Base-by-base conservation (phyloP, 805 yeast genomes). In the Suhomyces faveliae region DNA sequence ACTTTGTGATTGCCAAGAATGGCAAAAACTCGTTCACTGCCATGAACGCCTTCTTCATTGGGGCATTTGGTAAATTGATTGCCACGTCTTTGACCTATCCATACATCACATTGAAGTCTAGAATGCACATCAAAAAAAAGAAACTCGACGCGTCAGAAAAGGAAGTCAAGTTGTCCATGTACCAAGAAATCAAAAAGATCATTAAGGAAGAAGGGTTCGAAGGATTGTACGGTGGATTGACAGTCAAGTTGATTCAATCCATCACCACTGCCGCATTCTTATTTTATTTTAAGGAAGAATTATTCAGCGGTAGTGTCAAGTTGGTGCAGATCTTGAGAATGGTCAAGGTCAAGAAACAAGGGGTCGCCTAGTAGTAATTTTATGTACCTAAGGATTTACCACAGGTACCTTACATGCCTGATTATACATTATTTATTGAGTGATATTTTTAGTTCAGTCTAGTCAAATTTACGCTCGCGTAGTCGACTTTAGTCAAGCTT, bases 51-150 rank as follows among this genome's bases (percentile, higher is more conserved):
- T 87, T 91, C 60, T 67, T 87, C 53, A 74, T 90, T 50, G 98
- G 98, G 21, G 96, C 97, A 1, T 63, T 91, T 38, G 95, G 96
- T 21, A 91, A 91, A 69, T 76, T 91, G 54, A 76, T 87, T 48
- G 96, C 97, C n/a, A 91, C 97, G 10, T 76, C 85, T 21, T 77
- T 83, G 48, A 91, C 98, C 0, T 91, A 91, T 66, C 98, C 98
- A 3, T 89, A 89, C 67, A 84, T 90, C 61, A 91, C 97, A 3
- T 71, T 91, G 61, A 88, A 92, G 68, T 76, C 96, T 5, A 84
- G 97, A 63, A 83, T 89, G 87, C 97, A 90, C 69, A 70, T 89
- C 49, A 68, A 66, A 58, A 78, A 77, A 60, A 46, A 50, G 21
- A 58, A 56, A 30, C 47, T 55, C 6, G 54, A 54, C 11, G 50